A percentile compares a stretch with the other conserved stretches of the same genome.
phyloP scores from a whole-genome alignment of 179 eudicot genomes.

The Drosera spatulata region DNA sequence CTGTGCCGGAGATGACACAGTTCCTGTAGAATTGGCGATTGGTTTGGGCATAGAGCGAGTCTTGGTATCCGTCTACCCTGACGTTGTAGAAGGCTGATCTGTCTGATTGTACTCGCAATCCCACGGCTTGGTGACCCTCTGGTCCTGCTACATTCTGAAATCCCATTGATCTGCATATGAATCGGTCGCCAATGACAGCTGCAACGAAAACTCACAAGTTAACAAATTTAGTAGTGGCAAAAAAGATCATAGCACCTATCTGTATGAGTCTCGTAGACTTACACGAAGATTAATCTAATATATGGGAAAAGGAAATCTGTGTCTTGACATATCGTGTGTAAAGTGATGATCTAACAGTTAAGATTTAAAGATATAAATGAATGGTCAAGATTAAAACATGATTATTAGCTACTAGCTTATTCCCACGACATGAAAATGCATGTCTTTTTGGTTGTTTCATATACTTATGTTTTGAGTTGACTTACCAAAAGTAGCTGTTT shows the following conservation, averaged over 20 bases:
- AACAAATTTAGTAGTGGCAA: not conserved
- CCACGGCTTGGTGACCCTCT: conserved; percentile 74
- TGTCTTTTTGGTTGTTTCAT: no score
- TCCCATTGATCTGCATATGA: conserved; percentile 57
- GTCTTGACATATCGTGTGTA: no score
- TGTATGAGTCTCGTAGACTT: no score
- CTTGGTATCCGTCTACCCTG: conserved; percentile 57
- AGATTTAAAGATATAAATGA: no score
- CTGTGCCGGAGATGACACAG: conserved; percentile 63
- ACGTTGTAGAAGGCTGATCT: conserved; percentile 49
- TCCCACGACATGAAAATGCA: no score
- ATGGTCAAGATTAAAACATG: no score
- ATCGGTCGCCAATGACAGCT: conserved; percentile 56
- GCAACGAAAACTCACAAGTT: not conserved
- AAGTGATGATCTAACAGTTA: no score
- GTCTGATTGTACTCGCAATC: conserved; percentile 52
- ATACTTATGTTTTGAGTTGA: not conserved
- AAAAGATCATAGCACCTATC: no score
- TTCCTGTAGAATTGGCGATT: conserved; percentile 57
- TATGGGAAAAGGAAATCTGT: no score
- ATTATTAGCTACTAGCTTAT: no score
- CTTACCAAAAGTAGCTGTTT: conserved; percentile 51
- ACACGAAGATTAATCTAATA: no score
- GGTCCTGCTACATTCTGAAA: conserved; percentile 67
- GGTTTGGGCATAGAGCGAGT: conserved; percentile 48